phyloP scores from a whole-genome alignment of 2,329 filamentous ascomycete species.

The Huntiella omanensis region DNA sequence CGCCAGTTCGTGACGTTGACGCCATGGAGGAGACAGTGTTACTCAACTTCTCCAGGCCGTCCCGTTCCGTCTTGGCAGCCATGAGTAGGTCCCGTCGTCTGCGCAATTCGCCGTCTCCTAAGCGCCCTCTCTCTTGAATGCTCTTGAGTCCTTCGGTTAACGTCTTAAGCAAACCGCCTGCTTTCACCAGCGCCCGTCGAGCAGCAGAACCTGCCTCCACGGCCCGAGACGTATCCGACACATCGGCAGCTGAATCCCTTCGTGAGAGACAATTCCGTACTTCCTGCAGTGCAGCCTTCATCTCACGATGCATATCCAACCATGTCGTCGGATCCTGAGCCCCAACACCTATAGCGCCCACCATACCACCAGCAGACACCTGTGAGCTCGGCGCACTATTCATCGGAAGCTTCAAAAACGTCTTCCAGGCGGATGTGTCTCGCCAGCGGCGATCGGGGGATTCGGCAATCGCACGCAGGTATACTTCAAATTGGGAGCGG shows the following conservation, averaged over 20 bases:
- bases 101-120: constrained; percentile 59
- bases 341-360: constrained; percentile 21
- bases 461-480: constrained; percentile 53
- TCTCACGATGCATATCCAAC: constrained; percentile 56
- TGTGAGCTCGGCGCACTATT: constrained; percentile 29
- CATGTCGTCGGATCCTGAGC: constrained; percentile 48
- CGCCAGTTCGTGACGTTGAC: constrained; percentile 22
- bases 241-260: constrained; percentile 35
- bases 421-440: constrained; percentile 51
- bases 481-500: constrained; percentile 48
- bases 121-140: constrained; percentile 32
- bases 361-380: constrained; percentile 26
- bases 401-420: constrained; percentile 52
- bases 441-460: constrained; percentile 60
- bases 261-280: constrained; percentile 46
- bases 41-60: constrained; percentile 55
- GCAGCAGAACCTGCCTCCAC: constrained; percentile 53
- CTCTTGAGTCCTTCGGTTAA: constrained; percentile 46
- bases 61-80: constrained; percentile 52
- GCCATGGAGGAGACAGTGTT: constrained; percentile 27
- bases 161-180: constrained; percentile 41
- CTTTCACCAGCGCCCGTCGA: constrained; percentile 53
- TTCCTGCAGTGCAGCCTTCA: constrained; percentile 53
- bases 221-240: constrained; percentile 23
- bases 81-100: constrained; percentile 52